Conservation (phyloP, 2,329 filamentous ascomycete genomes). For the Daldinia sp. region DNA sequence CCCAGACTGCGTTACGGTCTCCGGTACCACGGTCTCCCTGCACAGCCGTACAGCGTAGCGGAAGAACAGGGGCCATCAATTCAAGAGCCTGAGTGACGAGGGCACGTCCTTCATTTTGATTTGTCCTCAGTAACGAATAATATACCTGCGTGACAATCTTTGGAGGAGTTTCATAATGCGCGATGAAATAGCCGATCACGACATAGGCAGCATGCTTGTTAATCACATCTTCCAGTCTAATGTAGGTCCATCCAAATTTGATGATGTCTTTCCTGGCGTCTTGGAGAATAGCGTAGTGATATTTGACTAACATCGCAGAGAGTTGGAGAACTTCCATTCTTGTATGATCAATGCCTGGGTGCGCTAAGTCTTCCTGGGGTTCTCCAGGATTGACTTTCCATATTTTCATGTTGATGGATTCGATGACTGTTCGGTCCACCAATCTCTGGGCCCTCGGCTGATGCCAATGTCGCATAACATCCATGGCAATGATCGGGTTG, state of each 20-base stretch:
- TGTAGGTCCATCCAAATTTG: constrained; percentile 99
- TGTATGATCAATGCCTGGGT: constrained; percentile 92
- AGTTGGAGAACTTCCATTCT: constrained; percentile 96
- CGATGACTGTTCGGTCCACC: constrained; percentile 88
- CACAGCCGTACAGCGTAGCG: constrained; percentile 79
- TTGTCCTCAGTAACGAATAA: constrained; percentile 87
- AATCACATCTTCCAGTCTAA: constrained; percentile 97
- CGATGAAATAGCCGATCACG: constrained; percentile 97
- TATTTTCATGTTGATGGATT: constrained; percentile 89
- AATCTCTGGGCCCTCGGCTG: constrained; percentile 73
- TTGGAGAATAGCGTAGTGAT: constrained; percentile 87
- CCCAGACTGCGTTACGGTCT: constrained; percentile 86
- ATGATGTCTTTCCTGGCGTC: constrained; percentile 98
- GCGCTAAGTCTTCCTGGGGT: constrained; percentile 82
- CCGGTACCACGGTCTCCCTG: constrained; percentile 56
- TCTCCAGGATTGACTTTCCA: constrained; percentile 92
- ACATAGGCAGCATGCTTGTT: constrained; percentile 99
- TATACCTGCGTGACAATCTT: constrained; percentile 98
- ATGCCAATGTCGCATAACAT: constrained; percentile 87
- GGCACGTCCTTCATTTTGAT: constrained; percentile 92
- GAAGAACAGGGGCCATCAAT: constrained; percentile 92
- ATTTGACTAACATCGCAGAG: constrained; percentile 94
- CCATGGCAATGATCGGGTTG: constrained; percentile 96
- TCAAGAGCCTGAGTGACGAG: constrained; percentile 95
- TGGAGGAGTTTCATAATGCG: constrained; percentile 92